A percentile compares a stretch with the other conserved stretches of the same genome.
These are phyloP conservation scores for Rhodotorula babjevae DNA, from an alignment of 768 basidiomycete species.

Conservation along the genomic window DNA sequence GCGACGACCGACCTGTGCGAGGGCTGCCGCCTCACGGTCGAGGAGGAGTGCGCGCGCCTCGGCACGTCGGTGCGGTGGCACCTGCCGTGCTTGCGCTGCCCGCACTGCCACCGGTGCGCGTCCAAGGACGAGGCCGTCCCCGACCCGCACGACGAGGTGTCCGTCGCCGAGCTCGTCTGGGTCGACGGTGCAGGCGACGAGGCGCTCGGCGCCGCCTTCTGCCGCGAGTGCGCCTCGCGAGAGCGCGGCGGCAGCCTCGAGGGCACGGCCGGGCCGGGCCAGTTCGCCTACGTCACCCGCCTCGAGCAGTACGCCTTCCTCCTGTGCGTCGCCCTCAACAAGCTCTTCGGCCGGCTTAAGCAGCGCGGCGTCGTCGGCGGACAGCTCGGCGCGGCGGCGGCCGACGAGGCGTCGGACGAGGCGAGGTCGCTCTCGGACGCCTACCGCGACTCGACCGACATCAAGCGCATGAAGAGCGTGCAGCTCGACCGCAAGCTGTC, in stretches of 20 bases:
- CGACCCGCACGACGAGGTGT: slow-evolving; percentile 47
- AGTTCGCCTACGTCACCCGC: slow-evolving; percentile 86
- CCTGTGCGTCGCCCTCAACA: slow-evolving; percentile 85
- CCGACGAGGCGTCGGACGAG: slow-evolving; percentile 54
- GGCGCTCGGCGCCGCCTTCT: slow-evolving; percentile 50
- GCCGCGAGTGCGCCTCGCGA: slow-evolving; percentile 57
- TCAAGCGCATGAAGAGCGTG: slow-evolving; percentile 90
- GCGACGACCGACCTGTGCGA: slow-evolving; percentile 79
- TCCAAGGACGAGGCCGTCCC: slow-evolving; percentile 14
- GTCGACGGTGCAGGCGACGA: neutral
- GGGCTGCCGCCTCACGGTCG: slow-evolving; percentile 80
- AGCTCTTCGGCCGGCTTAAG: slow-evolving; percentile 79
- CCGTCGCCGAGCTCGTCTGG: slow-evolving; percentile 27
- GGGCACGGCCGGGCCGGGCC: slow-evolving; percentile 43
- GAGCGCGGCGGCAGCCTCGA: slow-evolving; percentile 37
- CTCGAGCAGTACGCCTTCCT: slow-evolving; percentile 97
- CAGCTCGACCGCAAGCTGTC: slow-evolving; percentile 93
- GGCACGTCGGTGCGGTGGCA: slow-evolving; percentile 99
- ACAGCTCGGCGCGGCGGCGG: slow-evolving; percentile 59
- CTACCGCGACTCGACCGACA: slow-evolving; percentile 80
- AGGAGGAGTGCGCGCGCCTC: slow-evolving; percentile 91
- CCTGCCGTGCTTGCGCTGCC: slow-evolving; percentile 83
- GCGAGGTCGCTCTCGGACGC: slow-evolving; percentile 56
- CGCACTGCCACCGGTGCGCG: slow-evolving; percentile 69
- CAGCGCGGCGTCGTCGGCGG: slow-evolving; percentile 67